Conservation (phyloP, 495 filamentous ascomycete genomes). For the Penicilliopsis zonata region DNA sequence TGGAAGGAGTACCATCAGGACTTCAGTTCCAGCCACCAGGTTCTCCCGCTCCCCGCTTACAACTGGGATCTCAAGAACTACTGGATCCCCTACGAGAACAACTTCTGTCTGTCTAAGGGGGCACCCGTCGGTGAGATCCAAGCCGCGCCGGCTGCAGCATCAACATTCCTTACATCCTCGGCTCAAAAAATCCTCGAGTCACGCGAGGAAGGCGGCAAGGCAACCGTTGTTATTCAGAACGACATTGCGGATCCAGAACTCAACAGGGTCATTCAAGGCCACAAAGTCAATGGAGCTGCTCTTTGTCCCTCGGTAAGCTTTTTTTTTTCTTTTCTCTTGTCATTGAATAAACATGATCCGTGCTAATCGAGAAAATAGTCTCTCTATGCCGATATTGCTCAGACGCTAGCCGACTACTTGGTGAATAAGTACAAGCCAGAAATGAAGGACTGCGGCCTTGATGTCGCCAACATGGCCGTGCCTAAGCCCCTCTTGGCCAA, state of each 20-base stretch:
- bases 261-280: conserved; percentile 50
- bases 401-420: conserved; percentile 59
- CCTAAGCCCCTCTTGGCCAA: conserved; percentile 48
- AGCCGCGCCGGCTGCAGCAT: conserved; percentile 14
- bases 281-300: conserved; percentile 55
- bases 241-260: conserved; percentile 52
- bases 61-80: conserved; percentile 72
- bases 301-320: conserved; percentile 41
- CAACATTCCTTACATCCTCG: conserved; percentile 26
- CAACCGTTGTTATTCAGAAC: conserved; percentile 51
- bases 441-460: conserved; percentile 30
- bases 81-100: conserved; percentile 65
- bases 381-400: conserved; percentile 67
- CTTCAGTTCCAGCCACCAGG: conserved; percentile 44
- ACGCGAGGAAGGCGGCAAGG: conserved; percentile 38
- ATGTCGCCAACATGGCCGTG: conserved; percentile 49
- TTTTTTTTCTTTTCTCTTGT: not conserved
- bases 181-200: conserved; percentile 43
- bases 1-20: conserved; percentile 75
- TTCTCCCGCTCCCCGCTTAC: conserved; percentile 62
- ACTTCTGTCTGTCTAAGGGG: conserved; percentile 38
- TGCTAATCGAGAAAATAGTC: conserved; percentile 22
- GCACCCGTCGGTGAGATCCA: conserved; percentile 16
- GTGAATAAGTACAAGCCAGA: conserved; percentile 46
- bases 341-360: too few species aligned